phyloP scores from a whole-genome alignment of 495 filamentous ascomycete species.

The Penicillium soppii region DNA sequence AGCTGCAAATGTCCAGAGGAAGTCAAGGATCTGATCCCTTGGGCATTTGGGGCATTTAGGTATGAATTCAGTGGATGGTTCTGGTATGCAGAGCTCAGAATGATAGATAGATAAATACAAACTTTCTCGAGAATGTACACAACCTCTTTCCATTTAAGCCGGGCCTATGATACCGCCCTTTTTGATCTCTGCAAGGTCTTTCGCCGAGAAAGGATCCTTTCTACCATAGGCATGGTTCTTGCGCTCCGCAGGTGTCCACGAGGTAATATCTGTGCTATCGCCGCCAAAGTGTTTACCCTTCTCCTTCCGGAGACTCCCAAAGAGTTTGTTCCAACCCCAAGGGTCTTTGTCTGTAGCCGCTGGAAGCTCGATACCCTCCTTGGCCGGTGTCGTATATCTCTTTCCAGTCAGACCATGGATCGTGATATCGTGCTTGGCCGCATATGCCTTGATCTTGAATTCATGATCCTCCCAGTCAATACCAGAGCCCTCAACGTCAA shows the following conservation, averaged over 20 bases:
- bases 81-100: neutral
- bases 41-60: constrained; percentile 37
- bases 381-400: neutral
- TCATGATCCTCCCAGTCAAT: constrained; percentile 4
- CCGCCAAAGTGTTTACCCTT: constrained; percentile 19
- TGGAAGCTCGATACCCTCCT: constrained; percentile 10
- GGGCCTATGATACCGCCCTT: constrained; percentile 19
- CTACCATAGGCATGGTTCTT: constrained; percentile 17
- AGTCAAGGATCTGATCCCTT: constrained; percentile 30
- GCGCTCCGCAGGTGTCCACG: constrained; percentile 18
- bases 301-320: constrained; percentile 4
- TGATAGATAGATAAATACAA: neutral
- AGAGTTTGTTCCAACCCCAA: constrained; percentile 12
- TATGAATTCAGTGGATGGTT: neutral
- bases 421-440: constrained; percentile 14
- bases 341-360: constrained; percentile 19
- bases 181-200: constrained; percentile 19
- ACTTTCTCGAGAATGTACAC: neutral
- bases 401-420: constrained; percentile 10
- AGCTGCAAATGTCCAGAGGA: constrained; percentile 26
- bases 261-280: constrained; percentile 25
- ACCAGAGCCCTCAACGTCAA: neutral
- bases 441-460: constrained; percentile 17
- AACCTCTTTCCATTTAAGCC: neutral
- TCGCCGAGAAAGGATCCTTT: constrained; percentile 21